Evolutionary conservation across 1,284 basidiomycete species (phyloP), one percentile per base, ranked within the genome.

Genomic region (Moesziomyces globuligerus): DNA sequence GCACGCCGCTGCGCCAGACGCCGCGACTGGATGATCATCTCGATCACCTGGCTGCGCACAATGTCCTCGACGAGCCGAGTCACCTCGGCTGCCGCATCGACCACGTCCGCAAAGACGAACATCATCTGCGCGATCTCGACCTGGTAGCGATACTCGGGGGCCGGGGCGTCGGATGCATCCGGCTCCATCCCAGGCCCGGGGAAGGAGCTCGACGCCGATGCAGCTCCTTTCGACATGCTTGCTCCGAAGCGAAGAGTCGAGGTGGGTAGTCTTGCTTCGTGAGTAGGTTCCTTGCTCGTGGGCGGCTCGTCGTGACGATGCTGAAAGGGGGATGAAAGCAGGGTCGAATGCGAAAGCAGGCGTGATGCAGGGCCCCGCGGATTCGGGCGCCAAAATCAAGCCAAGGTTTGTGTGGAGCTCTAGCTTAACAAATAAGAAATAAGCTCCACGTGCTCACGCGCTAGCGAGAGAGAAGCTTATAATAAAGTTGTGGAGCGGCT

Each of bases 21-120:
- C 17, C 93, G 89, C 3, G 94, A 94, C 84, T 96, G 93, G 0
- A 94, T 87, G 64, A 97, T 91, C 69, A 98, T 89, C 83, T 98
- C 94, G 58, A 94, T 91, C 47, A 97, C 87, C 75, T 98, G 94
- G 59, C 90, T 88, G 29, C 92, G 88, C n/a, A 97, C 91, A 57
- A 97, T 93, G 82, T 98, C 94, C 83, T 98, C 94, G 10, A 98
- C 91, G 25, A 95, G 87, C 74, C 91, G 91, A 6, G 94, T 90
- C 0, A 94, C 94, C 53, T 94, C 92, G 7, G 87, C 86, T 52
- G 90, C 88, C 0, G 94, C 92, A 62, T 96, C 92, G 78, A 93
- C 91, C 0, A 96, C 91, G 83, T 95, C 93, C 4, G 93, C 94
- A 82, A 96, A 96, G 41, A 98, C 94, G 79, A 95, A 97, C 90